phyloP scores from a whole-genome alignment of 2,329 filamentous ascomycete species.

The Ophiostoma quercus region DNA sequence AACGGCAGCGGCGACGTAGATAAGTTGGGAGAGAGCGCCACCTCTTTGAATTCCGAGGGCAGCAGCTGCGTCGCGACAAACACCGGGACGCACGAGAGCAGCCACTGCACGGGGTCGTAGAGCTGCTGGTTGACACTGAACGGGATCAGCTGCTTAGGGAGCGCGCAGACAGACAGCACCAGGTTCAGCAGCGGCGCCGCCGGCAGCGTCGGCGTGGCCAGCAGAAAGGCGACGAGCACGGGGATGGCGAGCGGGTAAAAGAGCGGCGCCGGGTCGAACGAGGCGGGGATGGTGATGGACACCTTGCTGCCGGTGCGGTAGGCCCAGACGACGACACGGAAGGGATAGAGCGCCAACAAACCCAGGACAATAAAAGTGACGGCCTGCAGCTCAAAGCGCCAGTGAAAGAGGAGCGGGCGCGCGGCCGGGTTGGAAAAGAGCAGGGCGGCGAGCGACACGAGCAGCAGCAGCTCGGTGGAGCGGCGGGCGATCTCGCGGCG shows the following conservation, averaged over 20 bases:
- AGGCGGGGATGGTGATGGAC: conserved; percentile 54
- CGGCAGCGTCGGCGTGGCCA: conserved; percentile 62
- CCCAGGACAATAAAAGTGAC: conserved; percentile 36
- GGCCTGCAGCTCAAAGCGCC: conserved; percentile 45
- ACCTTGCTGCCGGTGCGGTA: conserved; percentile 28
- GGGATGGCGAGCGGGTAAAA: conserved; percentile 77
- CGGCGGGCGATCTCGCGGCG: conserved; percentile 51
- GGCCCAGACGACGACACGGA: conserved; percentile 45
- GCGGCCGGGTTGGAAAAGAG: conserved; percentile 46
- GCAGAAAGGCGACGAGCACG: conserved; percentile 67
- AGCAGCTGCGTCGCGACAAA: background rate
- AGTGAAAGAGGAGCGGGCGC: conserved; percentile 41
- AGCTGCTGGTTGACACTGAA: conserved; percentile 51
- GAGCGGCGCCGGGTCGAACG: conserved; percentile 89
- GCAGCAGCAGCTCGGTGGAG: conserved; percentile 47
- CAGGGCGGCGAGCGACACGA: conserved; percentile 46
- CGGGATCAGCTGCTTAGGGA: conserved; percentile 70
- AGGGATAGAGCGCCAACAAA: conserved; percentile 52
- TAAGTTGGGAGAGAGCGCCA: background rate
- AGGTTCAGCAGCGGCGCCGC: conserved; percentile 50
- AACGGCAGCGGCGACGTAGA: background rate
- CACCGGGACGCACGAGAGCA: conserved; percentile 58
- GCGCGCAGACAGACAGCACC: conserved; percentile 69
- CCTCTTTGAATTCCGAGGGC: background rate
- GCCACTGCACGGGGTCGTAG: conserved; percentile 71